Evolutionary conservation across 2,329 filamentous ascomycete species (phyloP).

Genomic region (Westerdykella sp.): DNA sequence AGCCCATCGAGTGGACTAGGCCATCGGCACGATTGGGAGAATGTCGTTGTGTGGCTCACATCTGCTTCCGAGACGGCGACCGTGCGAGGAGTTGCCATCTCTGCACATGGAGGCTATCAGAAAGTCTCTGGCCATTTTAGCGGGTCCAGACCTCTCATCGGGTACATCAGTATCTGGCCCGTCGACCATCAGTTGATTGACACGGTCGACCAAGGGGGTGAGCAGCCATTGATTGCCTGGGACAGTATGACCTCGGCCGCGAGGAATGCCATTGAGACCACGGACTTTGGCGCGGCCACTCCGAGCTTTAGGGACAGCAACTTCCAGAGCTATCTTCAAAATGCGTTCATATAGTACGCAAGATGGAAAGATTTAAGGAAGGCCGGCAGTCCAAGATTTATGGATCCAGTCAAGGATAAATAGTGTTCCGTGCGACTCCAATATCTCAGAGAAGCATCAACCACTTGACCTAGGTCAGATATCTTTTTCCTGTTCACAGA

Average conservation of each 20-base stretch:
- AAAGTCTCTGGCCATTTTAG: constrained; percentile 39
- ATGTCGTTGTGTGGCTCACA: constrained; percentile 48
- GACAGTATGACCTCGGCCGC: constrained; percentile 44
- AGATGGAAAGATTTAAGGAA: neutral
- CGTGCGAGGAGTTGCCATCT: constrained; percentile 47
- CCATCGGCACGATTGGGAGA: constrained; percentile 53
- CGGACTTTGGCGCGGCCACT: constrained; percentile 44
- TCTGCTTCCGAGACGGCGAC: constrained; percentile 36
- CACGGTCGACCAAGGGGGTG: constrained; percentile 38
- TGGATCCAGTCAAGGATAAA: no score
- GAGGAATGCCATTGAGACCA: constrained; percentile 39
- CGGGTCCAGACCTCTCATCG: constrained; percentile 42
- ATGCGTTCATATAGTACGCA: constrained; percentile 16
- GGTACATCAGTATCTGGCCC: constrained; percentile 46
- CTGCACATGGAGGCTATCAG: constrained; percentile 47
- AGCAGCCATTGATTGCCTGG: constrained; percentile 46
- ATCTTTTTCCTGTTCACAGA: no score
- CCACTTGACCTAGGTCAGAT: no score
- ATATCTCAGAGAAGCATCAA: no score
- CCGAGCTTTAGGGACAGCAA: constrained; percentile 45
- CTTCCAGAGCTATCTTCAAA: constrained; percentile 43
- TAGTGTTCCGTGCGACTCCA: no score
- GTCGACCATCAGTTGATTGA: constrained; percentile 44
- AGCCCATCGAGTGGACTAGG: constrained; percentile 41
- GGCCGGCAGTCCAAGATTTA: no score